Evolutionary conservation across 1,284 basidiomycete species (phyloP).

Genomic region (Phellinidium pouzarii): DNA sequence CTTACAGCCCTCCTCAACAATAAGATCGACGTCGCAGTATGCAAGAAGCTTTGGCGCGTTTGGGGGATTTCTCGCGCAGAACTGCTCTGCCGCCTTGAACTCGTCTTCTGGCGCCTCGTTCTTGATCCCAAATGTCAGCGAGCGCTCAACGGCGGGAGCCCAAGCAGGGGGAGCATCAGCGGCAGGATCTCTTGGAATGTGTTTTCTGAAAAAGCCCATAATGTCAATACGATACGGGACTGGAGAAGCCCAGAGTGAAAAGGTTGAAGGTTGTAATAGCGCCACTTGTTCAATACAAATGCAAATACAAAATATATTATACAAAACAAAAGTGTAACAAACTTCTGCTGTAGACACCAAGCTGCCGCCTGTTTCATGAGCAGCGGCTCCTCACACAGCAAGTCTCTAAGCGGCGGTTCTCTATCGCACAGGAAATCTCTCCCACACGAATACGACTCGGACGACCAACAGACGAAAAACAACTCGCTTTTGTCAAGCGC

Average conservation of each 20-base stretch:
- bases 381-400: not conserved
- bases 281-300: no score
- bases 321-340: no score
- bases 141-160: constrained; percentile 42
- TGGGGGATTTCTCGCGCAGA: constrained; percentile 37
- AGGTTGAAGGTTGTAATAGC: no score
- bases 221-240: no score
- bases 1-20: constrained; percentile 37
- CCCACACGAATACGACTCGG: not conserved
- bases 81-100: constrained; percentile 42
- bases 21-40: constrained; percentile 42
- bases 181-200: not conserved
- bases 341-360: not conserved
- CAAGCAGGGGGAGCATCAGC: constrained; percentile 36
- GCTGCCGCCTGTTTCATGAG: constrained; percentile 9
- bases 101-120: constrained; percentile 50
- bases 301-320: no score
- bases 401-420: not conserved
- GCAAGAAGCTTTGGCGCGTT: constrained; percentile 39
- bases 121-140: constrained; percentile 39
- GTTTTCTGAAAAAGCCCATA: not conserved
- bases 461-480: no score
- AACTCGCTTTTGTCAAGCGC: no score
- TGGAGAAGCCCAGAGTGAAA: no score
- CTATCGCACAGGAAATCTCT: not conserved